Evolutionary conservation across 305 asterid genomes (phyloP).

Genomic region (Fraxinus albicans): DNA sequence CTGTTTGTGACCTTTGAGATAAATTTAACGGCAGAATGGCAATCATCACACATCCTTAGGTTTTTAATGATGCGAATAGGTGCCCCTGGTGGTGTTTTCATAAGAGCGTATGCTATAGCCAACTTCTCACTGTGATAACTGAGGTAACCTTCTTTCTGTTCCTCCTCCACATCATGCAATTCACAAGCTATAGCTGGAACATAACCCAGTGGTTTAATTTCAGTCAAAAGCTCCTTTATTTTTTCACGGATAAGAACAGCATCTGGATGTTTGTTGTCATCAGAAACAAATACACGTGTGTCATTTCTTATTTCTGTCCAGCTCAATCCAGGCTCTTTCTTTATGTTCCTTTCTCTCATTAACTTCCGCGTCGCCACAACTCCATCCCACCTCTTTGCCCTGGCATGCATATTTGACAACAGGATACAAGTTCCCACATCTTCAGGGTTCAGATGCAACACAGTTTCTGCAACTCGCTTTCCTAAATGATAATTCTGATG

Average conservation of each 20-base stretch:
- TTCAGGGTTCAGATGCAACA: conserved; percentile 57
- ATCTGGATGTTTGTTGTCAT: conserved; percentile 61
- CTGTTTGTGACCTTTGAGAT: conserved; percentile 66
- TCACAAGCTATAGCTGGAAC: conserved; percentile 50
- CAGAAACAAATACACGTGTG: conserved; percentile 68
- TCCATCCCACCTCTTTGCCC: conserved; percentile 72
- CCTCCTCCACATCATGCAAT: conserved; percentile 76
- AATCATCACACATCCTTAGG: conserved; percentile 86
- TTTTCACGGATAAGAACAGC: conserved; percentile 52
- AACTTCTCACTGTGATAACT: conserved; percentile 81
- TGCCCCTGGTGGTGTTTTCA: conserved; percentile 67
- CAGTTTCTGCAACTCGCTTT: conserved; percentile 46
- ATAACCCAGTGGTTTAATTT: conserved; percentile 63
- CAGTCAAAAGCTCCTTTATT: conserved; percentile 52
- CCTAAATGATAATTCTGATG: conserved; percentile 67
- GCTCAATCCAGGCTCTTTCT: conserved; percentile 93
- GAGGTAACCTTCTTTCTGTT: conserved; percentile 67
- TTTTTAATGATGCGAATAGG: conserved; percentile 72
- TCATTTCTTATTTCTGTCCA: conserved; percentile 72
- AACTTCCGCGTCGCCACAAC: conserved; percentile 49
- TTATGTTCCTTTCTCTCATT: conserved; percentile 60
- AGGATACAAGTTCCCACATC: conserved; percentile 73
- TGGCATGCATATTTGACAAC: conserved; percentile 78
- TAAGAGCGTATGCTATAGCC: conserved; percentile 77
- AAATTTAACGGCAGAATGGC: conserved; percentile 70